A percentile compares a stretch with the other conserved stretches of the same genome.
These are phyloP conservation scores for Mycothermus thermophilus DNA, from an alignment of 495 filamentous ascomycete genomes.

Conservation along the genomic window DNA sequence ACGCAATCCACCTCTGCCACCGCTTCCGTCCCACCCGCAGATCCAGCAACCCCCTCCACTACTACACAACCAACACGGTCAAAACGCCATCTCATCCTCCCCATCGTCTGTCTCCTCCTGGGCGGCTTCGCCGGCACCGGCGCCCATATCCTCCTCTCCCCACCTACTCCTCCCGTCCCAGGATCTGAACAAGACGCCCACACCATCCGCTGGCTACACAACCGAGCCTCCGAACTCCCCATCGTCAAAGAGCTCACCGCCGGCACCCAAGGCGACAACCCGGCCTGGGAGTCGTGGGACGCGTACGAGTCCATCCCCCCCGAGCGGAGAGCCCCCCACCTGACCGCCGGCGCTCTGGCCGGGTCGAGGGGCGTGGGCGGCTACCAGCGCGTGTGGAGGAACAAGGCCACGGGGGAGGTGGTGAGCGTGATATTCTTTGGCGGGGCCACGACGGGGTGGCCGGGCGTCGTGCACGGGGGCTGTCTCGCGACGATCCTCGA, in stretches of 20 bases:
- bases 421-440: constrained; percentile 51
- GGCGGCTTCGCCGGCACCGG: constrained; percentile 23
- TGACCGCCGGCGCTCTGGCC: constrained; percentile 30
- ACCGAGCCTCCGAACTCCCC: constrained; percentile 29
- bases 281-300: constrained; percentile 38
- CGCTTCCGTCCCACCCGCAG: background rate
- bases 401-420: constrained; percentile 26
- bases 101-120: constrained; percentile 23
- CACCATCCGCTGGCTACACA: constrained; percentile 18
- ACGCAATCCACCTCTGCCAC: background rate
- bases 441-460: constrained; percentile 51
- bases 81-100: constrained; percentile 11
- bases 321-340: constrained; percentile 21
- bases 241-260: constrained; percentile 39
- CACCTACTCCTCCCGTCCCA: constrained; percentile 18
- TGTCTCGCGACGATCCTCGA: constrained; percentile 57
- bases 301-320: constrained; percentile 41
- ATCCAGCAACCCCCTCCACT: background rate
- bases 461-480: constrained; percentile 65
- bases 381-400: constrained; percentile 36
- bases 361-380: constrained; percentile 32
- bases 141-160: constrained; percentile 22
- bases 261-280: too few relatives aligned
- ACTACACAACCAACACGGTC: background rate
- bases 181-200: constrained; percentile 22